phyloP scores from a whole-genome alignment of 352 stramenopile genomes.

The Pythium aphanidermatum region DNA sequence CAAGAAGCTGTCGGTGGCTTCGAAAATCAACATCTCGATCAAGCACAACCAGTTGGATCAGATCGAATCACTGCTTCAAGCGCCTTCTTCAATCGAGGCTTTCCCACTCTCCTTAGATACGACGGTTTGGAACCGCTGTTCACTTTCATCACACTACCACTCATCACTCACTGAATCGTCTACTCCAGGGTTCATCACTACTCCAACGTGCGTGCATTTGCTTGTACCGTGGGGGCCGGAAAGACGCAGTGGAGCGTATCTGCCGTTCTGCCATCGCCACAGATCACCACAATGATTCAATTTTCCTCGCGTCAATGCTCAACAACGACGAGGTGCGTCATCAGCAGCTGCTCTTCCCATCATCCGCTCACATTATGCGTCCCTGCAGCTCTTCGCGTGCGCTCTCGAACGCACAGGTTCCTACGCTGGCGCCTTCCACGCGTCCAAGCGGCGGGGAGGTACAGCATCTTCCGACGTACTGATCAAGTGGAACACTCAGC shows the following conservation, averaged over 20 bases:
- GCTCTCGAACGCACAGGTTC: slow-evolving; percentile 2
- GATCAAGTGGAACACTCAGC: slow-evolving; percentile 15
- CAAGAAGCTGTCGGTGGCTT: slow-evolving; percentile 25
- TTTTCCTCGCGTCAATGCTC: slow-evolving; percentile 47
- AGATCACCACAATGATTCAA: slow-evolving; percentile 31
- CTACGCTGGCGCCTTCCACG: slow-evolving; percentile 7
- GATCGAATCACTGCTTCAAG: slow-evolving; percentile 27
- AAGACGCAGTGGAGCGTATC: slow-evolving; percentile 18
- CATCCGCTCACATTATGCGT: not conserved
- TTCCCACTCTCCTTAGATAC: slow-evolving; percentile 26
- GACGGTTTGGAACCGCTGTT: slow-evolving; percentile 36
- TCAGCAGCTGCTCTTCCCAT: not conserved
- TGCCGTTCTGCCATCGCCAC: slow-evolving; percentile 14
- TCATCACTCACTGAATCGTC: not conserved
- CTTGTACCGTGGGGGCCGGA: slow-evolving; percentile 29
- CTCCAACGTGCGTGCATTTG: slow-evolving; percentile 49
- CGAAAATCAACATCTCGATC: slow-evolving; percentile 66
- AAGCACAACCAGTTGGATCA: slow-evolving; percentile 44
- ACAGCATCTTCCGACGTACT: not conserved
- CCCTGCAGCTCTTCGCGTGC: slow-evolving; percentile 13
- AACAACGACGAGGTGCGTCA: slow-evolving; percentile 33
- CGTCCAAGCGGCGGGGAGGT: slow-evolving; percentile 1
- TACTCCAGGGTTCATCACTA: slow-evolving; percentile 40
- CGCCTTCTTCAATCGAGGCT: slow-evolving; percentile 9
- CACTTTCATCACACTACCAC: not conserved